Conservation (phyloP, 31 red algal species). For the Odonthalia washingtoniensis region DNA sequence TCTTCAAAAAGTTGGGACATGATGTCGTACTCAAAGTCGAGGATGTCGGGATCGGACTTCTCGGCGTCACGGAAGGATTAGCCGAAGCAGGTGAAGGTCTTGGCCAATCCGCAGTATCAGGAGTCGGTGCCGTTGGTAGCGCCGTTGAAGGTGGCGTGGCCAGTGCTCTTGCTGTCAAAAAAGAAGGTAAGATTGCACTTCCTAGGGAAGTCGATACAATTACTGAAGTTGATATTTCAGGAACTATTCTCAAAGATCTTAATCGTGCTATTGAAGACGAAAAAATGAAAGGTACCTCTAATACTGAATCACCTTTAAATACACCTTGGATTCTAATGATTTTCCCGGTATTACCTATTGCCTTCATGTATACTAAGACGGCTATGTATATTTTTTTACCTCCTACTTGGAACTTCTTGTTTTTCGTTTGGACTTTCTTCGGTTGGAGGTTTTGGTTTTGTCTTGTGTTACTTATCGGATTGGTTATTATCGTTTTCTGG, state of each 20-base stretch:
- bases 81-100: conserved; percentile 64
- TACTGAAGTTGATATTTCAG: conserved; percentile 82
- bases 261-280: conserved; percentile 81
- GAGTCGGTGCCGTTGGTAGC: conserved; percentile 70
- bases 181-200: not conserved
- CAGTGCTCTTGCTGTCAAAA: conserved; percentile 37
- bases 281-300: conserved; percentile 73
- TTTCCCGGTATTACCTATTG: conserved; percentile 80
- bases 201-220: conserved; percentile 70
- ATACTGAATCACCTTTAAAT: conserved; percentile 81
- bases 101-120: conserved; percentile 60
- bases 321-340: conserved; percentile 82
- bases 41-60: conserved; percentile 75
- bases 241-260: conserved; percentile 80
- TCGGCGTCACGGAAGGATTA: conserved; percentile 72
- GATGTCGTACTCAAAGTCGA: conserved; percentile 78
- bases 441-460: conserved; percentile 88
- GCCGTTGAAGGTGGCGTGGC: conserved; percentile 68
- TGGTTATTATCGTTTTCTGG: conserved; percentile 66
- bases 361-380: conserved; percentile 86
- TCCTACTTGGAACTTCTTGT: conserved; percentile 22
- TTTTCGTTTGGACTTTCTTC: conserved; percentile 74
- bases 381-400: conserved; percentile 58
- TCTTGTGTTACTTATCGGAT: conserved; percentile 44
- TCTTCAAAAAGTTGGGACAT: conserved; percentile 58